Conservation (phyloP, 1,284 basidiomycete genomes). For the Termitomyces sp. region DNA sequence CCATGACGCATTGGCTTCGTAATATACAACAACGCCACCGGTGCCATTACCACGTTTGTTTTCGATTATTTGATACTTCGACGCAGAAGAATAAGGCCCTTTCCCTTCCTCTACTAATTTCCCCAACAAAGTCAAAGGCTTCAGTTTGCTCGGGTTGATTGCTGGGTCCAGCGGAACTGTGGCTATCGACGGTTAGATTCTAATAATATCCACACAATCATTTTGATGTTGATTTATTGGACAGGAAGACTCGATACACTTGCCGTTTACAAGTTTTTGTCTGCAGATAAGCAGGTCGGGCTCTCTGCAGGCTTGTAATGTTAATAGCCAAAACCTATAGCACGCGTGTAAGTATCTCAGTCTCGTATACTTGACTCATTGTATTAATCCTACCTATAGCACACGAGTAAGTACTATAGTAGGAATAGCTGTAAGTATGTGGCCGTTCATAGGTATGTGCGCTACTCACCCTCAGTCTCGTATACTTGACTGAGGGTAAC, state of each 20-base stretch:
- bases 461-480: too few species aligned
- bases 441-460: not conserved
- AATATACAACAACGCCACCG: not conserved
- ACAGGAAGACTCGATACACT: slow-evolving; percentile 4
- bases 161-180: slow-evolving; percentile 5
- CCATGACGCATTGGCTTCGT: slow-evolving; percentile 1
- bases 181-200: not conserved
- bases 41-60: not conserved
- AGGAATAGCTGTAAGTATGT: not conserved
- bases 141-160: slow-evolving; percentile 4
- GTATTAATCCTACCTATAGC: not conserved
- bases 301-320: not conserved
- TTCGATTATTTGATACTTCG: not conserved
- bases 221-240: not conserved
- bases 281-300: not conserved
- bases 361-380: not conserved
- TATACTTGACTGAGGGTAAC: too few species aligned
- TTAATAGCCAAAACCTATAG: too few species aligned
- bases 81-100: not conserved
- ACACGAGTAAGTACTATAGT: not conserved
- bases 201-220: not conserved
- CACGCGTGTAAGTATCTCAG: not conserved
- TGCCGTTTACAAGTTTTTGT: not conserved
- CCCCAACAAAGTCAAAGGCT: not conserved
- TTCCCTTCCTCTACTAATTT: not conserved